These are phyloP conservation scores for Ophiosphaerella narmari DNA, from an alignment of 2,329 filamentous ascomycete genomes.

Conservation along the genomic window DNA sequence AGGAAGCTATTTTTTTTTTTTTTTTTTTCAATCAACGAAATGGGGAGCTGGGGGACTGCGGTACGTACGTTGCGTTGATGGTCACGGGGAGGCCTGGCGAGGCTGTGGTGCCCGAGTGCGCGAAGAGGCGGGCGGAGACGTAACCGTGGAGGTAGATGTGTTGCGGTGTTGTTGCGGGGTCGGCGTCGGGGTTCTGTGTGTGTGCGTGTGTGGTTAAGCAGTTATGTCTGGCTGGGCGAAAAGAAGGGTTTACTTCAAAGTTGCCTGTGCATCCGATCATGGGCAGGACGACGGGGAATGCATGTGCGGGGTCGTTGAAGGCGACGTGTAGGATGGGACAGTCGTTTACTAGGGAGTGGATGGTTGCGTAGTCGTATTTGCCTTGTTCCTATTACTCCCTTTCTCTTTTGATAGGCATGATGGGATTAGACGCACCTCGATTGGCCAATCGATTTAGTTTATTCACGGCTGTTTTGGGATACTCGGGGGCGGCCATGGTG, in stretches of 20 bases:
- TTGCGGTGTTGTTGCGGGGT: conserved; percentile 58
- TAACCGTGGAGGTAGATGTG: conserved; percentile 45
- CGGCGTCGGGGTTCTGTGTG: conserved; percentile 50
- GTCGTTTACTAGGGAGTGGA: conserved; percentile 40
- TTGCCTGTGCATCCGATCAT: conserved; percentile 47
- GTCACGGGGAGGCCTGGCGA: conserved; percentile 26
- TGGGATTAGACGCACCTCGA: conserved; percentile 20
- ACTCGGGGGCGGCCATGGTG: conserved; percentile 13
- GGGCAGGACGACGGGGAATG: conserved; percentile 59
- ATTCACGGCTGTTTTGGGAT: conserved; percentile 33
- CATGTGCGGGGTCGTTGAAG: conserved; percentile 45
- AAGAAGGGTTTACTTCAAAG: conserved; percentile 44
- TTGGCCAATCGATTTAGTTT: conserved; percentile 36
- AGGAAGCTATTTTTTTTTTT: too few relatives aligned
- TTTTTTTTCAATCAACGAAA: too few relatives aligned
- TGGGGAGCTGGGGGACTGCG: too few relatives aligned
- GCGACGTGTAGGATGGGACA: conserved; percentile 43
- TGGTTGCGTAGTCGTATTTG: conserved; percentile 41
- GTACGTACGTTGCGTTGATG: conserved; percentile 29
- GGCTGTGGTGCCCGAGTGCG: background rate
- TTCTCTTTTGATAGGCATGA: too few relatives aligned
- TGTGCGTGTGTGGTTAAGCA: too few relatives aligned
- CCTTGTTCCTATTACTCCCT: conserved; percentile 13
- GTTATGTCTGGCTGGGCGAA: too few relatives aligned
- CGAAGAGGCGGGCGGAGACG: conserved; percentile 65